Evolutionary conservation across 192 early-diverging fungal species (phyloP).

Genomic region (Coemansia sp.): DNA sequence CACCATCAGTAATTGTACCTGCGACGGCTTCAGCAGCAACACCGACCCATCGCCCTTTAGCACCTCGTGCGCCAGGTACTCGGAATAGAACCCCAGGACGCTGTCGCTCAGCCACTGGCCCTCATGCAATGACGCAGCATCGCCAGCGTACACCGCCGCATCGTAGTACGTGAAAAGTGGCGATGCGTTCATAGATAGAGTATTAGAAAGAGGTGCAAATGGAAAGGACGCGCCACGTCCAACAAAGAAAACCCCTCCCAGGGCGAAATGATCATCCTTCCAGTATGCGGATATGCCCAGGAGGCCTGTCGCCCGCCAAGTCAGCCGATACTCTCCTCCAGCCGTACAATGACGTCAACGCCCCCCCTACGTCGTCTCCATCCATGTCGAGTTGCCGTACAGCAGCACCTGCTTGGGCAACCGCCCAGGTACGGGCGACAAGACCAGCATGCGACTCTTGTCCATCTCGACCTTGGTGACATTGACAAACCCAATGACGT

Average conservation of each 20-base stretch:
- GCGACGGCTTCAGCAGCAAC: constrained; percentile 31
- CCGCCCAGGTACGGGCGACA: constrained; percentile 82
- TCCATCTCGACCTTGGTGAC: constrained; percentile 67
- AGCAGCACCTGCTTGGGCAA: constrained; percentile 80
- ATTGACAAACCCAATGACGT: constrained; percentile 43
- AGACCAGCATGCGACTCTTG: constrained; percentile 73
- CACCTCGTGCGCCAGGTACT: constrained; percentile 36
- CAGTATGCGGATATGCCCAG: too few relatives aligned
- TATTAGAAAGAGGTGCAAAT: too few relatives aligned
- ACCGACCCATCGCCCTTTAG: constrained; percentile 14
- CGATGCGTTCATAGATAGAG: not conserved
- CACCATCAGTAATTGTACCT: constrained; percentile 16
- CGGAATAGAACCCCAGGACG: constrained; percentile 43
- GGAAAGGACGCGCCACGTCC: too few relatives aligned
- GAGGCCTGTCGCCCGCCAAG: too few relatives aligned
- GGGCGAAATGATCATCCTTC: too few relatives aligned
- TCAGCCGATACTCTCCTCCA: too few relatives aligned
- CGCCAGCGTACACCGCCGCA: constrained; percentile 20
- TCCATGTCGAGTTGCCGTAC: constrained; percentile 86
- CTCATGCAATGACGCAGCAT: constrained; percentile 24
- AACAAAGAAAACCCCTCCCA: too few relatives aligned
- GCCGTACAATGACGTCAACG: too few relatives aligned
- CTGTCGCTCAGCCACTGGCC: constrained; percentile 40
- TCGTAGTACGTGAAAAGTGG: constrained; percentile 30
- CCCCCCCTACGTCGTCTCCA: constrained; percentile 67